Evolutionary conservation across 1,139 yeast species (phyloP).

Genomic region (Hansenula lynferdii): DNA sequence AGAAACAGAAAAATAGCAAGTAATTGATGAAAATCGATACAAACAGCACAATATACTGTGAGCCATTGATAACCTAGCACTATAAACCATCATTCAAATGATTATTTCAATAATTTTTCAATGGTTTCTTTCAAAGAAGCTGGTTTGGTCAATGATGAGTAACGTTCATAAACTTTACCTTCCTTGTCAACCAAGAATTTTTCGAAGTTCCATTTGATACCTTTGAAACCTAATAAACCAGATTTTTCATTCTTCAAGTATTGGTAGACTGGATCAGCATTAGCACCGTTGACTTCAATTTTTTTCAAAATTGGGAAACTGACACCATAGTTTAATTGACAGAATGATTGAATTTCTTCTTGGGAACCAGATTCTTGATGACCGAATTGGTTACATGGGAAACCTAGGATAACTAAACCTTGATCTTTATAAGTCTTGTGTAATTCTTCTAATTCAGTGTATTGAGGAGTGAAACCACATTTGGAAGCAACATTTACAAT

Average conservation of each 20-base stretch:
- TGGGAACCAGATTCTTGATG: conserved; percentile 81
- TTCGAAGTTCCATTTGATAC: conserved; percentile 94
- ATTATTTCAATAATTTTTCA: conserved; percentile 34
- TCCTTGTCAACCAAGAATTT: conserved; percentile 72
- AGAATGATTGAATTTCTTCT: conserved; percentile 58
- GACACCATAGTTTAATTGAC: conserved; percentile 70
- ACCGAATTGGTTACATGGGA: conserved; percentile 92
- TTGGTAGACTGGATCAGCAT: conserved; percentile 75
- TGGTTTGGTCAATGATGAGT: conserved; percentile 68
- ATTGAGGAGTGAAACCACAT: conserved; percentile 86
- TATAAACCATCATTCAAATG: no score
- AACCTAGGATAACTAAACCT: conserved; percentile 79
- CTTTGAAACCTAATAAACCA: conserved; percentile 57
- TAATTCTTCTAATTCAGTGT: conserved; percentile 76
- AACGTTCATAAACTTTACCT: conserved; percentile 73
- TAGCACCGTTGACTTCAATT: conserved; percentile 82
- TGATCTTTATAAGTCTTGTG: conserved; percentile 72
- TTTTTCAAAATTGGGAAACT: conserved; percentile 86
- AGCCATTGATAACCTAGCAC: no score
- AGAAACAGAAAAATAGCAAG: no score
- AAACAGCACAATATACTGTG: no score
- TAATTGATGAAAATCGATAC: no score
- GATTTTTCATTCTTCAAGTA: conserved; percentile 61
- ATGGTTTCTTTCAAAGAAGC: conserved; percentile 45
- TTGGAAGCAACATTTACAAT: conserved; percentile 92